A percentile compares a stretch with the other conserved stretches of the same genome.
These are phyloP conservation scores for Sclerotinia borealis DNA, from an alignment of 2,329 filamentous ascomycete species.

Conservation along the genomic window DNA sequence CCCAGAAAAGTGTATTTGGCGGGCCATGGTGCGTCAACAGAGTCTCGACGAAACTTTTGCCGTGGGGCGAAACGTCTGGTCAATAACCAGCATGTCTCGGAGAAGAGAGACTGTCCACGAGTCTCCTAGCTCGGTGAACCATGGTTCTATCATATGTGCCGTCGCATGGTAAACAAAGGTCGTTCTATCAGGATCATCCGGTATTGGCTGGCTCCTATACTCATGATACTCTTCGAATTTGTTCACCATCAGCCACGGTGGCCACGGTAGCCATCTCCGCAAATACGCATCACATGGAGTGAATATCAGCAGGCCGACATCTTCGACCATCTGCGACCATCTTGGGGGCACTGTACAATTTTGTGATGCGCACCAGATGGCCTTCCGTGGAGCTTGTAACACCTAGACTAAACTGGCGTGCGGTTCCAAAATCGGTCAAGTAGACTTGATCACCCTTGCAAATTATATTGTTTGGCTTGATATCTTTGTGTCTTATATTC, in stretches of 20 bases:
- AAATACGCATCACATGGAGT: constrained; percentile 19
- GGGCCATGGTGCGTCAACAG: neutral
- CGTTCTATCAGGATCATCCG: constrained; percentile 14
- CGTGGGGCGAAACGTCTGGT: constrained; percentile 15
- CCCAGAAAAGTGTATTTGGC: neutral
- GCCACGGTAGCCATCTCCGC: constrained; percentile 18
- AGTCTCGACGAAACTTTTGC: constrained; percentile 3
- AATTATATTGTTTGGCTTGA: constrained; percentile 21
- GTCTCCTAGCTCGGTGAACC: constrained; percentile 15
- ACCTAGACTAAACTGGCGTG: constrained; percentile 16
- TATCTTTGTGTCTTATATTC: constrained; percentile 21
- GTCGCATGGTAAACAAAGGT: constrained; percentile 20
- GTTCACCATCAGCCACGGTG: constrained; percentile 13
- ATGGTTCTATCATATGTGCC: constrained; percentile 15
- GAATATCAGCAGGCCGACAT: constrained; percentile 18
- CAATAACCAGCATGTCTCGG: constrained; percentile 8
- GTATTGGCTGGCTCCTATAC: constrained; percentile 16
- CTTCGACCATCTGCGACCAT: constrained; percentile 14
- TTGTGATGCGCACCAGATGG: constrained; percentile 15
- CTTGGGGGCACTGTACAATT: constrained; percentile 21
- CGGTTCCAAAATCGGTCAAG: constrained; percentile 21
- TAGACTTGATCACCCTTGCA: constrained; percentile 17
- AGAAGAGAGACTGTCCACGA: constrained; percentile 9
- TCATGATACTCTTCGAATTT: constrained; percentile 20
- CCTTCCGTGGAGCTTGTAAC: constrained; percentile 19